Conservation (phyloP, 768 basidiomycete genomes). For the Naematelia encephala region DNA sequence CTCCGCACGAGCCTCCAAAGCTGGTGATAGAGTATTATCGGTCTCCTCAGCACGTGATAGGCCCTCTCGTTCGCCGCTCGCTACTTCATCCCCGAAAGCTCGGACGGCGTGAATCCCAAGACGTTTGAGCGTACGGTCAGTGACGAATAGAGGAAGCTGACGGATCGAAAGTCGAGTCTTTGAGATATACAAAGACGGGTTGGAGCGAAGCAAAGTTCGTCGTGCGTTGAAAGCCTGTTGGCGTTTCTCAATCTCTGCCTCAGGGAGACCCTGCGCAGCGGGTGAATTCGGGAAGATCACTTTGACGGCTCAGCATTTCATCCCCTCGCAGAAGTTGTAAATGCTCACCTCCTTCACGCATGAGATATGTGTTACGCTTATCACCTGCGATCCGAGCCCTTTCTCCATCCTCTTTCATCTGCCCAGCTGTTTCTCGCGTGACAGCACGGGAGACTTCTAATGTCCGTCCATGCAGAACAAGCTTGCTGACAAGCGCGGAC, state of each 20-base stretch:
- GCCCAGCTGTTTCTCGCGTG: conserved; percentile 79
- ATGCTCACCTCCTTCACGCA: conserved; percentile 85
- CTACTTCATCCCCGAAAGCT: conserved; percentile 75
- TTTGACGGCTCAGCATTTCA: conserved; percentile 44
- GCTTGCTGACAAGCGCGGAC: conserved; percentile 69
- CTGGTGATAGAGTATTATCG: conserved; percentile 52
- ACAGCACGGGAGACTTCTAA: conserved; percentile 88
- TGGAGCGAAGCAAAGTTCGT: conserved; percentile 74
- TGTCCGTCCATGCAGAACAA: conserved; percentile 88
- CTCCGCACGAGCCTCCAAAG: conserved; percentile 44
- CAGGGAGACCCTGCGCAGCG: conserved; percentile 66
- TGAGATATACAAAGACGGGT: conserved; percentile 91
- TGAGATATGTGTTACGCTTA: conserved; percentile 90
- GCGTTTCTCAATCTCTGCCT: conserved; percentile 79
- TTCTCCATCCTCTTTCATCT: conserved; percentile 80
- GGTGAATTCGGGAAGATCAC: conserved; percentile 88
- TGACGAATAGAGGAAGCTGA: conserved; percentile 83
- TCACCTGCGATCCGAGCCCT: conserved; percentile 77
- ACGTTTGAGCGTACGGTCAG: conserved; percentile 83
- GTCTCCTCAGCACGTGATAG: conserved; percentile 71
- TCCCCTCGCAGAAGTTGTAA: background rate
- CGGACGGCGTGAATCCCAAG: conserved; percentile 76
- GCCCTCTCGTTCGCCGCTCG: conserved; percentile 58
- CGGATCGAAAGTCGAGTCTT: conserved; percentile 90
- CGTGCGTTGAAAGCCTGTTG: conserved; percentile 81